Base-by-base conservation (phyloP, 495 filamentous ascomycete species). In the Lentithecium fluviatile region DNA sequence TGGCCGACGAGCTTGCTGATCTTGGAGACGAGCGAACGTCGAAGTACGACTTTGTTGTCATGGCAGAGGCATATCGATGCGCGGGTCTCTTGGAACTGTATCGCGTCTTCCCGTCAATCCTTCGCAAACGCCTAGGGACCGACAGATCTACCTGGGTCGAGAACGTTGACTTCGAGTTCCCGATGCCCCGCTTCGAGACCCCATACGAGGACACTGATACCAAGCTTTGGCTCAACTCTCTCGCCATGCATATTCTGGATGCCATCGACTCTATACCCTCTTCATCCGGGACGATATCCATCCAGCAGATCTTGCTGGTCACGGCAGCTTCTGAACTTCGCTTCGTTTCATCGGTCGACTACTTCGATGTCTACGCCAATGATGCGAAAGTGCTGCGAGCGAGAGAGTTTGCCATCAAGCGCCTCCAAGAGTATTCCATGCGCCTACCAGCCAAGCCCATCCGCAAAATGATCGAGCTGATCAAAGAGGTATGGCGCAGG, bases 11-110 rank as follows among this genome's bases (percentile, higher is more conserved):
- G 47, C 77, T 84, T 6, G 71, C 81, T 57, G 77, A 78, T 23
- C 76, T 80, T 15, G 80, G 79, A 8, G 82, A 84, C 50, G 76
- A 79, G 60, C 78, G 81, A 49, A 84, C 82, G 0, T 77, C 80
- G 10, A 79, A 82, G 32, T 77, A 79, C 72, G 79, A 84, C 56
- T 78, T 83, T 13, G 71, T 83, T 45, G 75, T 76, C n/a, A 78
- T 84, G 62, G 80, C 80, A 11, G 82, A 84, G 61, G 79, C 78
- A 2, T 83, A 82, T 60, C 77, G 80, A 19, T 81, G 79, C 45
- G 78, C 78, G 0, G 80, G 79, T 0, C 73, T 84, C 2, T 71
- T 84, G 59, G 76, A 82, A 38, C 63, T 84, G 17, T 84, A 84
- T 59, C 78, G 80, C 40, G 75, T 77, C 11, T 84, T 84, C 52